phyloP scores from a whole-genome alignment of 179 eudicot species.

The Beta lomatogona region DNA sequence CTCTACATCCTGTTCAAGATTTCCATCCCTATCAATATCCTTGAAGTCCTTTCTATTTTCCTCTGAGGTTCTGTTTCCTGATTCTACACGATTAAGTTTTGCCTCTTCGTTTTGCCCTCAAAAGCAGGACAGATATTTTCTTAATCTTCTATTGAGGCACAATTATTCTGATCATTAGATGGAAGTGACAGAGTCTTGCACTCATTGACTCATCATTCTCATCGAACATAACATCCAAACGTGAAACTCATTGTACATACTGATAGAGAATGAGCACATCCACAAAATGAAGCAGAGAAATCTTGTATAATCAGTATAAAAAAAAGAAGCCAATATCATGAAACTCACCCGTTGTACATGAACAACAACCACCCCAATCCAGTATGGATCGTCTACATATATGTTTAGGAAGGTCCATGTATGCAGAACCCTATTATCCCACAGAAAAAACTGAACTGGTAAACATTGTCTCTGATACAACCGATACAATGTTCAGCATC shows the following conservation, averaged over 20 bases:
- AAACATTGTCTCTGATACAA: no score
- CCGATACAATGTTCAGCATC: no score
- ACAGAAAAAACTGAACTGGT: no score
- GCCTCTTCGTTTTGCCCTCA: constrained; percentile 23
- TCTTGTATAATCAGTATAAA: no score
- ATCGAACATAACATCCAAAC: constrained; percentile 66
- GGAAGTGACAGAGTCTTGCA: constrained; percentile 28
- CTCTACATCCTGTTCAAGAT: constrained; percentile 17
- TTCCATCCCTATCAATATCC: constrained; percentile 22
- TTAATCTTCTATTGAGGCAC: constrained; percentile 31
- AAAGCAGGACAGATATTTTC: constrained; percentile 36
- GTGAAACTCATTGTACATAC: constrained; percentile 49
- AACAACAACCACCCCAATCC: no score
- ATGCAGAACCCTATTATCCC: no score
- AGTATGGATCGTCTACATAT: no score
- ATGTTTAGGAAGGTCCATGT: no score
- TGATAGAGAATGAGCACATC: no score
- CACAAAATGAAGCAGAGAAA: no score
- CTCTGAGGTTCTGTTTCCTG: constrained; percentile 29
- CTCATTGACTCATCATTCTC: constrained; percentile 31
- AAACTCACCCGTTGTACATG: no score
- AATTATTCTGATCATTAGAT: constrained; percentile 32
- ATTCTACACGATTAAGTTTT: constrained; percentile 10
- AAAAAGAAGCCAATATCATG: not conserved
- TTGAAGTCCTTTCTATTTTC: constrained; percentile 16